phyloP scores from a whole-genome alignment of 495 filamentous ascomycete species.

The Xanthoparmelia taractica region DNA sequence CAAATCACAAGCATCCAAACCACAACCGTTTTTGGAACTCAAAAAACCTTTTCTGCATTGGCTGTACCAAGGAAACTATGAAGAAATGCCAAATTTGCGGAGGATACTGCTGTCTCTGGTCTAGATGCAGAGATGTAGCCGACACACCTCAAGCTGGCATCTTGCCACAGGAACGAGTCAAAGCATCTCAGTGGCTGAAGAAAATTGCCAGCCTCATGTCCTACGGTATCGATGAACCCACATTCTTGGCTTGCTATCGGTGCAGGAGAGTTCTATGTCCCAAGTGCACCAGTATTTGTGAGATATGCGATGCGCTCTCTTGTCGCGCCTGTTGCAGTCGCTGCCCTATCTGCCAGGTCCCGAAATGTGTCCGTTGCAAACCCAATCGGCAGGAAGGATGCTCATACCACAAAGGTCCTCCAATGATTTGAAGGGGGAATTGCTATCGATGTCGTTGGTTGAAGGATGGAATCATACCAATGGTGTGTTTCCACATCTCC shows the following conservation, averaged over 20 bases:
- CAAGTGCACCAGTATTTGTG: neutral
- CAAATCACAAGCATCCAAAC: slow-evolving; percentile 18
- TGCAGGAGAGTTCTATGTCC: slow-evolving; percentile 29
- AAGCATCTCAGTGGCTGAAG: neutral
- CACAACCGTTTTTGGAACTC: slow-evolving; percentile 23
- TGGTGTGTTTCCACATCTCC: neutral
- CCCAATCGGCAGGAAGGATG: neutral
- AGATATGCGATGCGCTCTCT: slow-evolving; percentile 1
- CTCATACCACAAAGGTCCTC: neutral
- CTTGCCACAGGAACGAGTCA: slow-evolving; percentile 4
- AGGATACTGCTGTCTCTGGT: slow-evolving; percentile 1
- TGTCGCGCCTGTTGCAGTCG: slow-evolving; percentile 30
- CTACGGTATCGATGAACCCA: slow-evolving; percentile 18
- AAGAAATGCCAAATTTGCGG: slow-evolving; percentile 1
- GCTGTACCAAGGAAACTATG: neutral
- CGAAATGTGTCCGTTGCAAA: slow-evolving; percentile 25
- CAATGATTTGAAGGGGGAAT: neutral
- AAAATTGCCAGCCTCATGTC: neutral
- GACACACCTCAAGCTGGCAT: neutral
- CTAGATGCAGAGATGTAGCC: neutral
- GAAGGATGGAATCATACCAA: neutral
- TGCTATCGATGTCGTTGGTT: neutral
- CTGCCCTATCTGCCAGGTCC: slow-evolving; percentile 31
- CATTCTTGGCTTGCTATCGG: slow-evolving; percentile 28
- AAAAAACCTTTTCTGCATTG: slow-evolving; percentile 17